phyloP scores from a whole-genome alignment of 2,329 filamentous ascomycete genomes.

The Fusarium graminum region DNA sequence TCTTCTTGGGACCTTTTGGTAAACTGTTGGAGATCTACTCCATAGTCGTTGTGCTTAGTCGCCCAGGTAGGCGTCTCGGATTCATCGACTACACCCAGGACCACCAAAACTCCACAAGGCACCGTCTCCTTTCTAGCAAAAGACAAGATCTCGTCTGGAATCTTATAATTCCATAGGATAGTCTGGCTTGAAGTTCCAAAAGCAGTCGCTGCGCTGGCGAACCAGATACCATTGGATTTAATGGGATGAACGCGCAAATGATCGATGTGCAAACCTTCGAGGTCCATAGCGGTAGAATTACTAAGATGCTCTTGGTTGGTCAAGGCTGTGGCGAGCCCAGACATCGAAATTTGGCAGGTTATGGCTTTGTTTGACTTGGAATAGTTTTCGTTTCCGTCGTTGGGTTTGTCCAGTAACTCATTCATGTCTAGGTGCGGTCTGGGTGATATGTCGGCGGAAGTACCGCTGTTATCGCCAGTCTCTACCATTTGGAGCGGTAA shows the following conservation, averaged over 20 bases:
- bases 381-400: slow-evolving; percentile 38
- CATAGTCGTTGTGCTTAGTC: slow-evolving; percentile 56
- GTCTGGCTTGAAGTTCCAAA: slow-evolving; percentile 67
- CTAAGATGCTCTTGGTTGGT: slow-evolving; percentile 53
- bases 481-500: slow-evolving; percentile 42
- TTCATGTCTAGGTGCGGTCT: slow-evolving; percentile 4
- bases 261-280: slow-evolving; percentile 60
- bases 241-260: slow-evolving; percentile 57
- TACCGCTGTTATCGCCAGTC: not conserved
- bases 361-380: slow-evolving; percentile 52
- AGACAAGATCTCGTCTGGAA: slow-evolving; percentile 64
- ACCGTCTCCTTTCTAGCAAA: slow-evolving; percentile 67
- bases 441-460: not conserved
- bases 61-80: slow-evolving; percentile 68
- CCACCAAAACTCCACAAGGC: slow-evolving; percentile 70
- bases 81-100: slow-evolving; percentile 64
- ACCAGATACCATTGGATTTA: slow-evolving; percentile 64
- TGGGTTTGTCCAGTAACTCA: slow-evolving; percentile 3
- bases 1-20: slow-evolving; percentile 57
- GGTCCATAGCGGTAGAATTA: slow-evolving; percentile 37
- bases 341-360: slow-evolving; percentile 63
- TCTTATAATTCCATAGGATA: slow-evolving; percentile 71
- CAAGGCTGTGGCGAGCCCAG: slow-evolving; percentile 62
- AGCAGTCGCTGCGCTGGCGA: slow-evolving; percentile 68
- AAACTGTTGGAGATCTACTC: slow-evolving; percentile 51